Evolutionary conservation across 2,329 filamentous ascomycete genomes (phyloP), one percentile per base, ranked within the genome.

Genomic region (Chaetoscypha palmicola): DNA sequence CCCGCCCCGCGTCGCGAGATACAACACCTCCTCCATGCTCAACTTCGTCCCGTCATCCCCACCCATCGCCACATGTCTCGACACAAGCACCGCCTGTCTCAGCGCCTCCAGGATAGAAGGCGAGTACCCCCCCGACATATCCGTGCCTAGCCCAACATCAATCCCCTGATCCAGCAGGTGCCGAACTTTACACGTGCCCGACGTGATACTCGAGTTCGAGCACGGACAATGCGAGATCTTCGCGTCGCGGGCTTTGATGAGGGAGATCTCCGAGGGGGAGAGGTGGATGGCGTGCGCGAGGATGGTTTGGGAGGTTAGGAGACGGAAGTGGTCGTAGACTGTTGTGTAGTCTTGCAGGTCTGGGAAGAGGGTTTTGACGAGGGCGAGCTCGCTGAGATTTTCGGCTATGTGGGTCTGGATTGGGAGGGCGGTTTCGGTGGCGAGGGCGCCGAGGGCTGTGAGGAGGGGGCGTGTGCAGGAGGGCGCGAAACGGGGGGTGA

Each of bases 351-450:
- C 74, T 2, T 61, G 61, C 24, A 68, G 65, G 0, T 74, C 67
- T 0, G 86, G 83, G 64, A 94, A 94, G 34, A 90, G 59, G 8
- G 76, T 56, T 12, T 68, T 64, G 1, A 96, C 90, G 0, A 94
- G 74, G 2, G 68, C 68, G 28, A 91, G 69, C 66, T 97, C 91
- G 53, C 69, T 68, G 10, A 66, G 68, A 64, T 95, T 96, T 63
- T 97, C 91, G 0, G 83, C 85, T 43, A 97, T 79, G 66, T 97
- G 91, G 5, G 91, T 96, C 68, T 97, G 91, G 28, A 90, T 72
- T 0, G 83, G 82, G 2, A 91, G 68, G 20, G 70, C 66, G 2
- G 74, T 79, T 41, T 81, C 71, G 5, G 65, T 64, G 4, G 83
- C 83, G 4, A 96, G 65, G 1, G 66, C 59, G 0, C 82, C 86